phyloP scores from a whole-genome alignment of 106 monocot species.

The Dioscorea zingiberensis region DNA sequence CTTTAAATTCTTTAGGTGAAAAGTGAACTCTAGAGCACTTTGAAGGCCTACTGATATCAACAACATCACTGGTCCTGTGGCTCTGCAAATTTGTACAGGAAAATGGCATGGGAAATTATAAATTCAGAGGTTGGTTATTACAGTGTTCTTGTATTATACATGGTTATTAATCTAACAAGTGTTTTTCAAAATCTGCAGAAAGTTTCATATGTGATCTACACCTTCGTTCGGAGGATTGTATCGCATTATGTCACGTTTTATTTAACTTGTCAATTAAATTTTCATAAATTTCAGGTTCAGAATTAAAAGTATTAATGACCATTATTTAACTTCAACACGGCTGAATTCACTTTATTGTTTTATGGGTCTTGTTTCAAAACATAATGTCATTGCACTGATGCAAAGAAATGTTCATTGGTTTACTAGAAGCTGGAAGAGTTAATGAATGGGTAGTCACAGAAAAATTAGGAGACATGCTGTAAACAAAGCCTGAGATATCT shows the following conservation, averaged over 20 bases:
- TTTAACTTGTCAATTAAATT: background rate
- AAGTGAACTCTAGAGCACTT: constrained; percentile 59
- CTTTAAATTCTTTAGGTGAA: constrained; percentile 31
- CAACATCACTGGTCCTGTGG: constrained; percentile 65
- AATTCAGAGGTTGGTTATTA: constrained; percentile 29
- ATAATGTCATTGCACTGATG: constrained; percentile 45
- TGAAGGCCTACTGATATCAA: constrained; percentile 46
- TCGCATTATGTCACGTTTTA: constrained; percentile 36
- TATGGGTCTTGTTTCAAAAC: constrained; percentile 54
- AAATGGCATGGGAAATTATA: constrained; percentile 44
- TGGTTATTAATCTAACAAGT: background rate
- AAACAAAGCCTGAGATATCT: constrained; percentile 3
- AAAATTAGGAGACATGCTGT: constrained; percentile 28
- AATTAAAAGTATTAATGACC: background rate
- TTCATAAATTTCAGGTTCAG: background rate
- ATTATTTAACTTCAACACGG: constrained; percentile 7
- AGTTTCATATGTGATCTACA: constrained; percentile 41
- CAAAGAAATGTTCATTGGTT: constrained; percentile 28
- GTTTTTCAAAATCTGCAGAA: constrained; percentile 20
- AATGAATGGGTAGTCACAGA: constrained; percentile 57
- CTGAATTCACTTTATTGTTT: constrained; percentile 36
- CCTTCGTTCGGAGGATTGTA: constrained; percentile 29
- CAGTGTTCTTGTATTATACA: background rate
- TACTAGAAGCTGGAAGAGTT: constrained; percentile 37
- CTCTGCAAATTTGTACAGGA: constrained; percentile 55